These are phyloP conservation scores for Chlamydomonas sphaeroides DNA, from an alignment of 139 green algal species.

Conservation along the genomic window DNA sequence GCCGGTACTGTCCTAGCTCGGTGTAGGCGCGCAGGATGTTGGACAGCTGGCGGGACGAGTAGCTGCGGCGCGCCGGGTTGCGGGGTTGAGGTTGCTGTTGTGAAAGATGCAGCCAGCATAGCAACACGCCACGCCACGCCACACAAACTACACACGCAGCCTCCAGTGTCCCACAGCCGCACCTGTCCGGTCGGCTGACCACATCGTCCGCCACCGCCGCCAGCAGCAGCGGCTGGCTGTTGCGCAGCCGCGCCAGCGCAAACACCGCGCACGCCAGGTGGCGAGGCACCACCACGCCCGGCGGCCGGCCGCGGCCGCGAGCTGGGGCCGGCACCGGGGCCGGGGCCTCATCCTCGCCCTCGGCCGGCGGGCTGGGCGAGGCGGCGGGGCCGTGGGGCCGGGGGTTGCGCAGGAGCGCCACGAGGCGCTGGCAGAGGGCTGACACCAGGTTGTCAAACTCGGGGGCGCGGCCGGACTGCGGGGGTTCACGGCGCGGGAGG, in stretches of 20 bases:
- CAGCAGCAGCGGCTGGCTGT: neutral
- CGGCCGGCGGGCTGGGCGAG: too few species aligned
- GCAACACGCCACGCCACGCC: too few species aligned
- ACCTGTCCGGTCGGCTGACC: conserved; percentile 6
- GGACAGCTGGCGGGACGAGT: neutral
- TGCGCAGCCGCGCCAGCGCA: neutral
- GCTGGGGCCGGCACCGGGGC: too few species aligned
- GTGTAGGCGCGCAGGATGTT: conserved; percentile 23
- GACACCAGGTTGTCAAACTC: neutral
- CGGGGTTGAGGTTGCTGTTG: too few species aligned
- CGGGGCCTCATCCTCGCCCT: too few species aligned
- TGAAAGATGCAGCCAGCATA: too few species aligned
- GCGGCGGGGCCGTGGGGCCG: too few species aligned
- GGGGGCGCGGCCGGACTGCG: conserved; percentile 3
- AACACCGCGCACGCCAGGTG: conserved; percentile 3
- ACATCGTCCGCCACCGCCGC: conserved; percentile 8
- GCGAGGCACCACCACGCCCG: neutral
- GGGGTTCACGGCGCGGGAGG: too few species aligned
- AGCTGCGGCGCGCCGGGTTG: neutral
- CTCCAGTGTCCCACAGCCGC: neutral
- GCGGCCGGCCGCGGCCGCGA: too few species aligned
- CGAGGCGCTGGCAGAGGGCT: conserved; percentile 7
- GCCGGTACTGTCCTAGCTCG: neutral
- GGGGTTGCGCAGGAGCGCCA: neutral
- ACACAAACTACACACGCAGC: too few species aligned